A percentile compares a stretch with the other conserved stretches of the same genome.
phyloP scores from a whole-genome alignment of 257 asterid species.

The Fraxinus quadrangulata region DNA sequence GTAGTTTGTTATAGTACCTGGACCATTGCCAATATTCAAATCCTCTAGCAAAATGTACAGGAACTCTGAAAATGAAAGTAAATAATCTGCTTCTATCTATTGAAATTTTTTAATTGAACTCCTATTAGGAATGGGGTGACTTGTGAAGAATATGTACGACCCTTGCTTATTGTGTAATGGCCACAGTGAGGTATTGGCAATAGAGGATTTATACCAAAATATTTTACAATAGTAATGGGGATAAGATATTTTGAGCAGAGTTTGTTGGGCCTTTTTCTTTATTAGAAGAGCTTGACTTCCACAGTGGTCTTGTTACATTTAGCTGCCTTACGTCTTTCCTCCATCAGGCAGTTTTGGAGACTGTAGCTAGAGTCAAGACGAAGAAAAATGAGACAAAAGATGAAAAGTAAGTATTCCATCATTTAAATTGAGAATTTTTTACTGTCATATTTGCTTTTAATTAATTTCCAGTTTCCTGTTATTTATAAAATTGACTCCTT shows the following conservation, averaged over 20 bases:
- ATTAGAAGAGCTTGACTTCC: not conserved
- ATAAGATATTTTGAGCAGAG: not conserved
- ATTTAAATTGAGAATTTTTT: slow-evolving; percentile 9
- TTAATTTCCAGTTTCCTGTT: slow-evolving; percentile 19
- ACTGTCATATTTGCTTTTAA: slow-evolving; percentile 4
- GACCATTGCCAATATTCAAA: not conserved
- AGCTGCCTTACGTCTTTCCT: slow-evolving; percentile 26
- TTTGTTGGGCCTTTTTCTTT: not conserved
- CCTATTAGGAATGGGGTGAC: not conserved
- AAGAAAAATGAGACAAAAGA: slow-evolving; percentile 95
- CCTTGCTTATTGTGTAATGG: not conserved
- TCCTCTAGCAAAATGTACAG: slow-evolving; percentile 19
- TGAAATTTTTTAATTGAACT: not conserved
- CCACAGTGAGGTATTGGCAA: not conserved
- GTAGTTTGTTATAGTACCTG: not conserved
- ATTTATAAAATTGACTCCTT: slow-evolving; percentile 17
- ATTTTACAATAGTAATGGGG: not conserved
- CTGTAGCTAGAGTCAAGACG: slow-evolving; percentile 96
- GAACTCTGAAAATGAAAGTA: slow-evolving; percentile 21
- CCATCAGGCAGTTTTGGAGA: slow-evolving; percentile 90
- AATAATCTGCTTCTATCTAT: slow-evolving; percentile 1
- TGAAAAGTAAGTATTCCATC: slow-evolving; percentile 58
- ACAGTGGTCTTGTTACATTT: slow-evolving; percentile 17
- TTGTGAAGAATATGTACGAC: not conserved
- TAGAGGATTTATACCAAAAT: not conserved